Conservation (phyloP, 495 filamentous ascomycete genomes). For the Penicillium parvum region DNA sequence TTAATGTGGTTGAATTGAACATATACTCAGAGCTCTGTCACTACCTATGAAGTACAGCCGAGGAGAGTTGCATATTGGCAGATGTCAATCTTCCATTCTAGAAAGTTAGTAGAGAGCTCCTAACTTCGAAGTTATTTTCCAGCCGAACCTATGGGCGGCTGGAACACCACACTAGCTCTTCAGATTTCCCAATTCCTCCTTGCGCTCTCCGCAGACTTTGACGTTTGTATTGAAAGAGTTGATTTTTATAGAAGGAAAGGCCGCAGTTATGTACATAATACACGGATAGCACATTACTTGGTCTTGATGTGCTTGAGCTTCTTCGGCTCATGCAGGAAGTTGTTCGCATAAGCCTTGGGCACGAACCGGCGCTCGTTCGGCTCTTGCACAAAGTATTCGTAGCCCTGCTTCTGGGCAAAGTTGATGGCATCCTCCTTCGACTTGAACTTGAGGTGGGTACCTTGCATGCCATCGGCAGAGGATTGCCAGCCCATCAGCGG, state of each 20-base stretch:
- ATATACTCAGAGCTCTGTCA: no score
- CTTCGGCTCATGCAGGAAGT: slow-evolving; percentile 79
- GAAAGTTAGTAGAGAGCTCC: no score
- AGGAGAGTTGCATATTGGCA: no score
- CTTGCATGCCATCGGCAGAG: slow-evolving; percentile 88
- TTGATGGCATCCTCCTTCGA: slow-evolving; percentile 89
- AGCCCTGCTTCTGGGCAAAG: slow-evolving; percentile 98
- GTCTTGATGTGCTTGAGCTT: slow-evolving; percentile 91
- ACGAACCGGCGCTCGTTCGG: slow-evolving; percentile 80
- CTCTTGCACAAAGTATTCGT: slow-evolving; percentile 98
- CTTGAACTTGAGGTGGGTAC: slow-evolving; percentile 84
- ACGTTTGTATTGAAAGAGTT: neutral
- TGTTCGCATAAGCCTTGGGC: slow-evolving; percentile 94
- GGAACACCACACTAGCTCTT: neutral
- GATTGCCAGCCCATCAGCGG: slow-evolving; percentile 98
- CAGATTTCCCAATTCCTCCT: no score
- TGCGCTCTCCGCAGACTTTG: neutral
- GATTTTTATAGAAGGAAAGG: slow-evolving; percentile 15
- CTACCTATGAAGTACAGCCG: no score
- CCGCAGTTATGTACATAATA: slow-evolving; percentile 44
- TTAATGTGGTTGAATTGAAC: no score
- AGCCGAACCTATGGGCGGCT: no score
- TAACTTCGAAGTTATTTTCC: no score
- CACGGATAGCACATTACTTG: slow-evolving; percentile 57
- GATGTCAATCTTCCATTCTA: no score